Conservation (phyloP, 1,284 basidiomycete genomes). For the Trichosporon inkin region DNA sequence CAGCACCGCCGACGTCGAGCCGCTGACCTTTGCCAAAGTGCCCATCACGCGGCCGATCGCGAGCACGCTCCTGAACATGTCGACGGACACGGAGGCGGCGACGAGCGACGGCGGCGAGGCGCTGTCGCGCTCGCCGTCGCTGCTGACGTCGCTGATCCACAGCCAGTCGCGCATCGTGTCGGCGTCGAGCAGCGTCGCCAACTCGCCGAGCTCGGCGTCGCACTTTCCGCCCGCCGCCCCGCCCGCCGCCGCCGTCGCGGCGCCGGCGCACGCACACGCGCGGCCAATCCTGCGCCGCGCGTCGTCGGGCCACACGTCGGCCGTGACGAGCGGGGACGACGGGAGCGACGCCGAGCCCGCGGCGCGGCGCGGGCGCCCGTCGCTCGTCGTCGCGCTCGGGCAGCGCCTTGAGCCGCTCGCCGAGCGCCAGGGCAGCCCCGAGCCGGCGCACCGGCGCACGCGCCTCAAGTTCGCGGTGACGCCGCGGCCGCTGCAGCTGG, state of each 20-base stretch:
- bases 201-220: not conserved
- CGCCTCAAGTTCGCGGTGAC: constrained; percentile 27
- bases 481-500: constrained; percentile 20
- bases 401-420: constrained; percentile 4
- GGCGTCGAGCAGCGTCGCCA: not conserved
- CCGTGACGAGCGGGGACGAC: not conserved
- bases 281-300: constrained; percentile 21
- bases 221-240: not conserved
- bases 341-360: not conserved
- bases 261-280: too few species aligned
- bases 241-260: not conserved
- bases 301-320: not conserved
- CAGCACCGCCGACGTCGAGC: constrained; percentile 13
- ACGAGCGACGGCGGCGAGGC: constrained; percentile 6
- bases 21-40: constrained; percentile 22
- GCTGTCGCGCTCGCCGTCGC: constrained; percentile 22
- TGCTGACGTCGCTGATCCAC: constrained; percentile 25
- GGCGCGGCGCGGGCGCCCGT: not conserved
- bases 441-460: constrained; percentile 15
- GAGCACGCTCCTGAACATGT: not conserved
- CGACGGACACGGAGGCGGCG: constrained; percentile 20
- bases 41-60: constrained; percentile 11
- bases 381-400: not conserved
- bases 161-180: constrained; percentile 11
- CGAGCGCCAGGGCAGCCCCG: not conserved